A percentile compares a stretch with the other conserved stretches of the same genome.
These are phyloP conservation scores for Soucietia sequanensis DNA, from an alignment of 805 yeast genomes.

Conservation along the genomic window DNA sequence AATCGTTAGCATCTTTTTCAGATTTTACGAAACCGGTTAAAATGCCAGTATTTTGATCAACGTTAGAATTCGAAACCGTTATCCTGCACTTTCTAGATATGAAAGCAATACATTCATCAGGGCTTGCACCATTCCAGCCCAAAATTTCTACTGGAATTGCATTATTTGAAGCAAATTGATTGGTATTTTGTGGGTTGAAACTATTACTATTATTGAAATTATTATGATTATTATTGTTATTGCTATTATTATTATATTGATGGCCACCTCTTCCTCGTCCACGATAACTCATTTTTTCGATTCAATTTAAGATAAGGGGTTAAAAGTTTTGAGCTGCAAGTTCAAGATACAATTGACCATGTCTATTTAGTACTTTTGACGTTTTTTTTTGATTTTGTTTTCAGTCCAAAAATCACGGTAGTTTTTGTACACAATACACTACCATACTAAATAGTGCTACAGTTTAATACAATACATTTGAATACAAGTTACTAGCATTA, in stretches of 20 bases:
- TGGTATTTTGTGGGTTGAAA: slow-evolving; percentile 18
- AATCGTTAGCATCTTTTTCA: slow-evolving; percentile 54
- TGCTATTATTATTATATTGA: slow-evolving; percentile 11
- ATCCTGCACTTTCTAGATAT: slow-evolving; percentile 65
- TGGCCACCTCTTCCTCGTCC: slow-evolving; percentile 33
- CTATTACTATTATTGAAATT: slow-evolving; percentile 13
- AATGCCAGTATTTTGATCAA: slow-evolving; percentile 48
- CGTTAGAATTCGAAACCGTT: slow-evolving; percentile 49
- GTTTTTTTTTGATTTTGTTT: no score
- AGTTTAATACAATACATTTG: no score
- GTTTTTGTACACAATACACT: no score
- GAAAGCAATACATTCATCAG: slow-evolving; percentile 66
- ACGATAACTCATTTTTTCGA: slow-evolving; percentile 32
- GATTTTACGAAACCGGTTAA: slow-evolving; percentile 59
- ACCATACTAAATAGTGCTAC: no score
- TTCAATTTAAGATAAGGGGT: no score
- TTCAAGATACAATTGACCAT: no score
- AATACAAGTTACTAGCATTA: no score
- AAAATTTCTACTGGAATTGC: slow-evolving; percentile 56
- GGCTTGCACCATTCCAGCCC: slow-evolving; percentile 82
- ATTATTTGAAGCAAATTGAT: slow-evolving; percentile 29
- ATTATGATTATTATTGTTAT: slow-evolving; percentile 13
- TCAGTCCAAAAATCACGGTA: no score
- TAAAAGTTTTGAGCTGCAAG: no score
- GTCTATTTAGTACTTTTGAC: no score